Evolutionary conservation across 2,329 filamentous ascomycete genomes (phyloP).

Genomic region (Talaromyces sp.): DNA sequence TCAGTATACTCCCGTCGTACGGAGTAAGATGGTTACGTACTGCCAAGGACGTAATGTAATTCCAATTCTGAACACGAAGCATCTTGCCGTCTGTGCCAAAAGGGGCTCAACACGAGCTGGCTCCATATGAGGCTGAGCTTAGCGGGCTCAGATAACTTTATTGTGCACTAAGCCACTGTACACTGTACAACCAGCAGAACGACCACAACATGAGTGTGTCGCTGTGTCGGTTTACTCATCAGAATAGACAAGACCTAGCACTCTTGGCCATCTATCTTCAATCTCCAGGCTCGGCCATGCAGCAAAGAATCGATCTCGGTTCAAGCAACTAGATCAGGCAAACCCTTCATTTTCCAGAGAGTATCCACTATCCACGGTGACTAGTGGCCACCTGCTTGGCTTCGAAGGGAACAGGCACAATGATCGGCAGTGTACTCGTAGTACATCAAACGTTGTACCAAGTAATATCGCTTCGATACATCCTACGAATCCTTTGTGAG

Average conservation of each 20-base stretch:
- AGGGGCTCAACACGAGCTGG: not conserved
- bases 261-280: not conserved
- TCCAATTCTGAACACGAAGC: not conserved
- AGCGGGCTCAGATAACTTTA: not conserved
- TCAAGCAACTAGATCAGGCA: not conserved
- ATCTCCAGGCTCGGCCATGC: not conserved
- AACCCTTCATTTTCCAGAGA: not conserved
- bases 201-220: no score
- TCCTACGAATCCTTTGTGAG: not conserved
- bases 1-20: not conserved
- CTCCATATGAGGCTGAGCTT: slow-evolving; percentile 6
- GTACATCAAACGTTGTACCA: not conserved
- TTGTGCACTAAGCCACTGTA: not conserved
- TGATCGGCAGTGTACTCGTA: not conserved
- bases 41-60: not conserved
- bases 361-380: no score
- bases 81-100: not conserved
- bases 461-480: not conserved
- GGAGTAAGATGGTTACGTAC: not conserved
- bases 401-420: not conserved
- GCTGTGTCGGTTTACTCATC: no score
- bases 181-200: no score
- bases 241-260: not conserved
- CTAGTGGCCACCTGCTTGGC: not conserved
- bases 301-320: not conserved